Conservation (phyloP, 345 rosid species). For the Mercurialis annua region DNA sequence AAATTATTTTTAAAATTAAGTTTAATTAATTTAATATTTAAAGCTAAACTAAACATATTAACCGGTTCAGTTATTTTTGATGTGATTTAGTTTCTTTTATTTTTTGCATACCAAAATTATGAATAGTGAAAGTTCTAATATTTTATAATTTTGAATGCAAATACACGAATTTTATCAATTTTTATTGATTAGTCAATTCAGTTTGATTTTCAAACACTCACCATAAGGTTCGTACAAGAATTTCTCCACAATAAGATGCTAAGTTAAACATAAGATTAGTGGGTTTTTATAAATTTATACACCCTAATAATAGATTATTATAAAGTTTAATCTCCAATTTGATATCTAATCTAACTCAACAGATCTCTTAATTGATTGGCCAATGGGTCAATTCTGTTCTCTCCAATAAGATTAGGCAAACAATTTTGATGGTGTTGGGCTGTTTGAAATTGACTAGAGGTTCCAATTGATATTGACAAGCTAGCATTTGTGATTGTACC, state of each 20-base stretch:
- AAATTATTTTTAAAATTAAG: too few species aligned
- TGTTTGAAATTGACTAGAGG: conserved; percentile 22
- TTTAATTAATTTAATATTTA: too few species aligned
- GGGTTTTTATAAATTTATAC: neutral
- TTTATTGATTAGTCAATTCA: too few species aligned
- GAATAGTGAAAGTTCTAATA: too few species aligned
- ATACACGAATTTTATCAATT: too few species aligned
- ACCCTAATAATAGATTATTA: neutral
- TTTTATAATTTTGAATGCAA: too few species aligned
- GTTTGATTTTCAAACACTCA: too few species aligned
- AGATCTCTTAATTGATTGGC: conserved; percentile 12
- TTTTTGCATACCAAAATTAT: too few species aligned
- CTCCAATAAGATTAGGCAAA: conserved; percentile 6
- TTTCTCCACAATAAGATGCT: neutral
- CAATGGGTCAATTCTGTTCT: neutral
- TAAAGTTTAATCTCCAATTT: neutral
- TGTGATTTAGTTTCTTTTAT: too few species aligned
- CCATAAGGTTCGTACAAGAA: too few species aligned
- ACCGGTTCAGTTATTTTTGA: too few species aligned
- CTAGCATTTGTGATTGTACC: neutral
- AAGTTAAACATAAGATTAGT: conserved; percentile 10
- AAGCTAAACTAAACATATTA: too few species aligned
- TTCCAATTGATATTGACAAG: conserved; percentile 27
- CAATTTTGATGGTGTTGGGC: conserved; percentile 19
- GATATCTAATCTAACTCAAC: neutral